These are phyloP conservation scores for Anisodus acutangulus DNA, from an alignment of 257 asterid genomes.

Conservation along the genomic window DNA sequence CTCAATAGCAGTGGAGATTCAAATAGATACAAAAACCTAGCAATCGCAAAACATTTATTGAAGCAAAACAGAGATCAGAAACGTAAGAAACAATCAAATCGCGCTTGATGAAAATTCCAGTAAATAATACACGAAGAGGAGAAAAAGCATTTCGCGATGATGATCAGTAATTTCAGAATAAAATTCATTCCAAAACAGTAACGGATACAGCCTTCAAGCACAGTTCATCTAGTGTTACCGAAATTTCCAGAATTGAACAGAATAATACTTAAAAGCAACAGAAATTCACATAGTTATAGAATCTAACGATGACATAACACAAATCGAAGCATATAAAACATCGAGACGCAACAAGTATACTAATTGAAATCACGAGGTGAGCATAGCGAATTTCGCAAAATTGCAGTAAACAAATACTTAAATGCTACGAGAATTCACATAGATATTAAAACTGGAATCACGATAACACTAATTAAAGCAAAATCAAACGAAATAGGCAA, in stretches of 20 bases:
- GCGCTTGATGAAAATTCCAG: neutral
- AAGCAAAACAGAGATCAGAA: neutral
- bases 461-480: neutral
- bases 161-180: neutral
- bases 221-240: neutral
- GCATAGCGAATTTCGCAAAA: no score
- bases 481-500: neutral
- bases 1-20: constrained; percentile 4
- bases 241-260: neutral
- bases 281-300: neutral
- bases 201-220: neutral
- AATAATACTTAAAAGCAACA: neutral
- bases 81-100: neutral
- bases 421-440: no score
- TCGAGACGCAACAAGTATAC: neutral
- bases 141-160: neutral
- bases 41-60: neutral
- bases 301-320: neutral
- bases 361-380: no score
- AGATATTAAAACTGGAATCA: no score
- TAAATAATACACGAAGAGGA: neutral
- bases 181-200: neutral
- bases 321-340: neutral
- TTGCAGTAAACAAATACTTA: no score
- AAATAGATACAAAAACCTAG: neutral